Evolutionary conservation across 2,329 filamentous ascomycete genomes (phyloP).

Genomic region (Trichoderma breve): DNA sequence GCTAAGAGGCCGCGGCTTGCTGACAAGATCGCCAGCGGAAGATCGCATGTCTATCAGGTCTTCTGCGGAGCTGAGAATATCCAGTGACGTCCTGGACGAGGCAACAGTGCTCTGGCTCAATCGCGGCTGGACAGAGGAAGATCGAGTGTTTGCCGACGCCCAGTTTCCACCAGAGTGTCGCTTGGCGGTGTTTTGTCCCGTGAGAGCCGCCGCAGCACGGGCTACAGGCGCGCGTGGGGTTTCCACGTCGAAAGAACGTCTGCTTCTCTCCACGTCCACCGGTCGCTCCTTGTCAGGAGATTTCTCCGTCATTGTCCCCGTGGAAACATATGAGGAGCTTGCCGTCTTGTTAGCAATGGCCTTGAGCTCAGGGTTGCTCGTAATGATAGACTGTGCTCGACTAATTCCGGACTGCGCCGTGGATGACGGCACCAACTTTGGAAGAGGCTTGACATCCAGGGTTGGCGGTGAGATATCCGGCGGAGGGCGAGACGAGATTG

Average conservation of each 20-base stretch:
- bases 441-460: slow-evolving; percentile 31
- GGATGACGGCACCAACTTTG: slow-evolving; percentile 42
- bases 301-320: slow-evolving; percentile 54
- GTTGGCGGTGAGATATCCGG: slow-evolving; percentile 24
- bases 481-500: slow-evolving; percentile 21
- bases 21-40: slow-evolving; percentile 34
- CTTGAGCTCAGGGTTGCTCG: slow-evolving; percentile 60
- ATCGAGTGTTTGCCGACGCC: slow-evolving; percentile 8
- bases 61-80: slow-evolving; percentile 26
- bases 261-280: neutral
- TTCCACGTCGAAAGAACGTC: slow-evolving; percentile 6
- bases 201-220: neutral
- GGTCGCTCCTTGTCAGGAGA: slow-evolving; percentile 7
- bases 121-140: slow-evolving; percentile 26
- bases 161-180: slow-evolving; percentile 9
- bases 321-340: slow-evolving; percentile 47
- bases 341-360: slow-evolving; percentile 50
- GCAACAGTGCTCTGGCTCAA: slow-evolving; percentile 22
- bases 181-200: slow-evolving; percentile 11
- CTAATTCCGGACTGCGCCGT: slow-evolving; percentile 51
- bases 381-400: slow-evolving; percentile 62
- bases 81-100: slow-evolving; percentile 23
- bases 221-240: neutral
- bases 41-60: slow-evolving; percentile 24
- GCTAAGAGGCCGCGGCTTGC: slow-evolving; percentile 70